Evolutionary conservation across 2,329 filamentous ascomycete genomes (phyloP), one percentile per base, ranked within the genome.

Genomic region (Exophiala aquamarina): DNA sequence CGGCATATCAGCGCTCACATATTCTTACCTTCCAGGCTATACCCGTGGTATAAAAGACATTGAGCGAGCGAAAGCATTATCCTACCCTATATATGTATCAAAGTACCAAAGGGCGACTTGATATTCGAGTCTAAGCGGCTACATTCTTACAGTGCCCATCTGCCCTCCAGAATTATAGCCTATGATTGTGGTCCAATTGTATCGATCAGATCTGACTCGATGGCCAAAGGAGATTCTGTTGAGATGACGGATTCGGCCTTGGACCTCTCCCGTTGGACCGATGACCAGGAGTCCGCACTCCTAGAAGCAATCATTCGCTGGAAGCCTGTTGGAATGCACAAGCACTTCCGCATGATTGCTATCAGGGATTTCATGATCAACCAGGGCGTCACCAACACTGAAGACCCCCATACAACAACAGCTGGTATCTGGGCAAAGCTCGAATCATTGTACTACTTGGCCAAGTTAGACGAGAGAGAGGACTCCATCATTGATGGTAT

Each of bases 311-410:
- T 97, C 57, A 91, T 97, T 56, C 81, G 84, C 63, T 95, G 88
- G 86, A 98, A 98, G 66, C 93, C 93, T n/a, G 92, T 92, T 32
- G 92, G 90, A 51, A 87, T 95, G 77, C 90, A 95, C 72, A 94
- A 92, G 66, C 89, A 95, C 67, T 95, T 95, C 64, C 85, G 89
- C 50, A 91, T 96, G 78, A 83, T 95, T 54, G 84, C 89, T 7
- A 89, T 96, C 49, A 86, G 86, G 35, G 84, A 91, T 58, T 82
- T 89, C 59, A 72, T 94, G 51, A 82, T 85, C 56, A 89, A 87
- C 58, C 87, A 91, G 66, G 89, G 89, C 61, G 86, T 87, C 64
- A 79, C 90, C 66, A 79, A 85, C 41, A 76, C 86, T 61, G 59
- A 81, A 56, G 66, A 71, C 58, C 78, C 80, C 13, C 93, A 98